A percentile compares a stretch with the other conserved stretches of the same genome.
Evolutionary conservation across 768 basidiomycete genomes (phyloP).

Genomic region (Hirschioporus abietinus): DNA sequence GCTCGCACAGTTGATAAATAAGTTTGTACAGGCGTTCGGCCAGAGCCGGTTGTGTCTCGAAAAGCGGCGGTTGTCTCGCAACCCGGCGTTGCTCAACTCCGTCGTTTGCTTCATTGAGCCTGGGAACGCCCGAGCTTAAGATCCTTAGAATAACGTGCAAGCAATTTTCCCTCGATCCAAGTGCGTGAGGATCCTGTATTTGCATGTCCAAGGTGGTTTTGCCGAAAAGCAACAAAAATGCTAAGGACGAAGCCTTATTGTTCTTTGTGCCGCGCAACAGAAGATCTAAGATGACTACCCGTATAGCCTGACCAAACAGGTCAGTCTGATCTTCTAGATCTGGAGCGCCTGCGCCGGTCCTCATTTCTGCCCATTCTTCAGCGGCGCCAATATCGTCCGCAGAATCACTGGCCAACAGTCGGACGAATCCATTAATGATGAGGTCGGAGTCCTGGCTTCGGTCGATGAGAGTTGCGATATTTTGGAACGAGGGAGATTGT

Average conservation of each 20-base stretch:
- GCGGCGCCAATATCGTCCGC: constrained; percentile 54
- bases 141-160: constrained; percentile 79
- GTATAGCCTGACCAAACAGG: constrained; percentile 59
- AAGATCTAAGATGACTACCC: constrained; percentile 74
- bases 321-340: constrained; percentile 42
- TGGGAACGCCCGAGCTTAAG: constrained; percentile 66
- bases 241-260: constrained; percentile 30
- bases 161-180: constrained; percentile 63
- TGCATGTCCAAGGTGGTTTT: constrained; percentile 50
- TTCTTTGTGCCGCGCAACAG: constrained; percentile 85
- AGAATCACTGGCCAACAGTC: constrained; percentile 57
- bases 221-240: constrained; percentile 84
- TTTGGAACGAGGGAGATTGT: constrained; percentile 59
- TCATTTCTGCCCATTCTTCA: constrained; percentile 54
- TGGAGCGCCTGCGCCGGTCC: constrained; percentile 71
- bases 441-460: constrained; percentile 80
- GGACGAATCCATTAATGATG: constrained; percentile 74
- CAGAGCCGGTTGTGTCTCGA: constrained; percentile 61
- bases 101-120: constrained; percentile 39
- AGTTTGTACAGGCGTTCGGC: constrained; percentile 85
- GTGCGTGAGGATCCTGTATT: constrained; percentile 74
- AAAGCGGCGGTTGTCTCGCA: constrained; percentile 41
- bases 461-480: constrained; percentile 73
- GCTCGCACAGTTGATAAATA: constrained; percentile 82
- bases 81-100: constrained; percentile 16